phyloP scores from a whole-genome alignment of 129 eudicot genomes.

The Chrysanthemum seticuspe region DNA sequence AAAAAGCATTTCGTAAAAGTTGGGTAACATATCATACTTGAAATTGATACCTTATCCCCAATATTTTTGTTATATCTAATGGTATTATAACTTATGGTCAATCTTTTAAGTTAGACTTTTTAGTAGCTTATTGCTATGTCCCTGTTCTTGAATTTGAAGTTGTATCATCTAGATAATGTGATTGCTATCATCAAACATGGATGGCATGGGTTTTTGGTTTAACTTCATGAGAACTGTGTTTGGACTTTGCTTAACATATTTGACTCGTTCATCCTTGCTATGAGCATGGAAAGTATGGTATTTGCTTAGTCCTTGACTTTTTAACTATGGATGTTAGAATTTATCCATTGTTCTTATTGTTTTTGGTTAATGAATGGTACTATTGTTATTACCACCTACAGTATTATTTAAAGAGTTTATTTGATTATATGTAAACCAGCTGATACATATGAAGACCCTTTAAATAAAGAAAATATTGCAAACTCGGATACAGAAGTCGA shows the following conservation, averaged over 20 bases:
- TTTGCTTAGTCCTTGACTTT: neutral
- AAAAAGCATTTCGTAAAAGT: neutral
- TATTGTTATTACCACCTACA: neutral
- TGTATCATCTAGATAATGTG: constrained; percentile 25
- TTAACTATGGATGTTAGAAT: neutral
- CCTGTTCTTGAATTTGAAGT: neutral
- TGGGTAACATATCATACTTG: constrained; percentile 16
- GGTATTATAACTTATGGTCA: constrained; percentile 18
- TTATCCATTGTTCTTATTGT: neutral
- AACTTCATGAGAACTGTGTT: constrained; percentile 12
- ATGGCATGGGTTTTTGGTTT: constrained; percentile 13
- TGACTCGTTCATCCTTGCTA: constrained; percentile 38
- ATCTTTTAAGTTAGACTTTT: constrained; percentile 14
- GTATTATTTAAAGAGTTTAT: too few relatives aligned
- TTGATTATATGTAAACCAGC: too few relatives aligned
- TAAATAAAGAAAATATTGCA: too few relatives aligned
- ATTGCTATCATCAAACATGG: constrained; percentile 15
- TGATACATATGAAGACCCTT: too few relatives aligned
- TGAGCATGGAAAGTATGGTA: neutral
- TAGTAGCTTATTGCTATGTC: constrained; percentile 14
- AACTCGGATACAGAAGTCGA: too few relatives aligned
- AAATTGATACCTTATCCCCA: constrained; percentile 20
- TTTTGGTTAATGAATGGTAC: constrained; percentile 1
- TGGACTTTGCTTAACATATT: neutral
- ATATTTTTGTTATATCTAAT: constrained; percentile 12